A percentile compares a stretch with the other conserved stretches of the same genome.
These are phyloP conservation scores for Colletotrichum camelliae DNA, from an alignment of 2,329 filamentous ascomycete genomes.

Conservation along the genomic window DNA sequence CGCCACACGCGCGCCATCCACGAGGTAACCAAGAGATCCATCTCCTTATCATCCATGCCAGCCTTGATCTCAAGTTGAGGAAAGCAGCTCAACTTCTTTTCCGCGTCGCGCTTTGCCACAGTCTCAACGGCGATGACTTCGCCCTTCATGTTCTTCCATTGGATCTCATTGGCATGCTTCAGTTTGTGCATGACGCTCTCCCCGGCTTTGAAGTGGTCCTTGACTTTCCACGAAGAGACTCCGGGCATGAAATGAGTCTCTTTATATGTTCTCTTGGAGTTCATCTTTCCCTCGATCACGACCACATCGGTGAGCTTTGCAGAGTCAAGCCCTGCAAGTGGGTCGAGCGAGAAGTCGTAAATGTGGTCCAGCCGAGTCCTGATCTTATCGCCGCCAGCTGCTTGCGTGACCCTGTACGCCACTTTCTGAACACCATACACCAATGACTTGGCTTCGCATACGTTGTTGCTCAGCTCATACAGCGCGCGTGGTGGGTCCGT, in stretches of 20 bases:
- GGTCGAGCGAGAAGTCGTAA: slow-evolving; percentile 30
- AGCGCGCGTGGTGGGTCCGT: slow-evolving; percentile 20
- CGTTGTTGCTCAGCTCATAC: slow-evolving; percentile 30
- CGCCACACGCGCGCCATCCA: slow-evolving; percentile 34
- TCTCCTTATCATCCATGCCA: slow-evolving; percentile 26
- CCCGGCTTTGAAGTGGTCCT: slow-evolving; percentile 27
- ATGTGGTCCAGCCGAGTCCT: slow-evolving; percentile 31
- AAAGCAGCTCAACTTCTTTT: slow-evolving; percentile 19
- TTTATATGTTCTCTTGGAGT: slow-evolving; percentile 25
- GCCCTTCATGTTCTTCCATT: slow-evolving; percentile 29
- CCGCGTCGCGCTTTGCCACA: slow-evolving; percentile 22
- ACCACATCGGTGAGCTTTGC: not conserved
- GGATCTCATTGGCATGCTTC: slow-evolving; percentile 25
- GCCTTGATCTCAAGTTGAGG: slow-evolving; percentile 29
- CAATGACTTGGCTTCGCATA: slow-evolving; percentile 20
- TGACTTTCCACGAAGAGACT: slow-evolving; percentile 25
- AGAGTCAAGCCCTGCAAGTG: not conserved
- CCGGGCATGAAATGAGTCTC: slow-evolving; percentile 24
- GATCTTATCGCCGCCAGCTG: slow-evolving; percentile 17
- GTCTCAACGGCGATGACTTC: slow-evolving; percentile 30
- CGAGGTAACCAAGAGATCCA: slow-evolving; percentile 32
- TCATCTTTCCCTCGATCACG: slow-evolving; percentile 24
- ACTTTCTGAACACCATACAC: slow-evolving; percentile 31
- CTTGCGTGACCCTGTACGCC: slow-evolving; percentile 25
- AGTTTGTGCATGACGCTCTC: slow-evolving; percentile 24